Evolutionary conservation across 441 rosid genomes (phyloP).

Genomic region (Capsella rubella): DNA sequence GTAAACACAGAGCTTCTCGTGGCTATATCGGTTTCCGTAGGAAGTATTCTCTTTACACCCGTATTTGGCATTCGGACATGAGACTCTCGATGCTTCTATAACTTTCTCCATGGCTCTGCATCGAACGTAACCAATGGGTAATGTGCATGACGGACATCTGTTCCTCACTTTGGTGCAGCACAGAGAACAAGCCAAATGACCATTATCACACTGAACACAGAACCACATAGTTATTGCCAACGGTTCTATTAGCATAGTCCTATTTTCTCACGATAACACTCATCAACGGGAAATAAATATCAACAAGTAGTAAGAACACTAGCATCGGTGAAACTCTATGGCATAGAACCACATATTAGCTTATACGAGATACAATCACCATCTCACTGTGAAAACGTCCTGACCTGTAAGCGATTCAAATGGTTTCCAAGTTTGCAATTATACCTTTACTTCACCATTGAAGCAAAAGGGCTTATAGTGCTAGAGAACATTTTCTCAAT

Average conservation of each 20-base stretch:
- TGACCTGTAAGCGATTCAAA: no score
- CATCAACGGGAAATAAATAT: not conserved
- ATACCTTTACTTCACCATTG: not conserved
- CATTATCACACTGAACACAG: slow-evolving; percentile 67
- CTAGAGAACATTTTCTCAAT: not conserved
- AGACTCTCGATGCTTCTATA: slow-evolving; percentile 56
- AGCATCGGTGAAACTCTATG: not conserved
- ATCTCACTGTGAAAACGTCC: no score
- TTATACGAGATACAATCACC: no score
- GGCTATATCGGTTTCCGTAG: slow-evolving; percentile 50
- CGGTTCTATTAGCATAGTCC: not conserved
- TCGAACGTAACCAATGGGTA: slow-evolving; percentile 70
- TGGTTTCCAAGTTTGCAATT: not conserved
- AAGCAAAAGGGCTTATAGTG: not conserved
- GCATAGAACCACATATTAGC: not conserved
- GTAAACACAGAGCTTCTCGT: slow-evolving; percentile 54
- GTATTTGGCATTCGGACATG: slow-evolving; percentile 52
- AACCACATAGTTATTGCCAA: slow-evolving; percentile 12
- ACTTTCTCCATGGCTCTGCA: slow-evolving; percentile 80
- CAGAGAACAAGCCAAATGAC: slow-evolving; percentile 66
- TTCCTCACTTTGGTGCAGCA: slow-evolving; percentile 64
- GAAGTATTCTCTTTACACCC: slow-evolving; percentile 55
- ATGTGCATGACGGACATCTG: slow-evolving; percentile 62
- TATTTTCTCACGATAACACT: no score
- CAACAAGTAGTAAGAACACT: not conserved